Conservation (phyloP, 2,329 filamentous ascomycete species). For the Colletotrichum liriopes region DNA sequence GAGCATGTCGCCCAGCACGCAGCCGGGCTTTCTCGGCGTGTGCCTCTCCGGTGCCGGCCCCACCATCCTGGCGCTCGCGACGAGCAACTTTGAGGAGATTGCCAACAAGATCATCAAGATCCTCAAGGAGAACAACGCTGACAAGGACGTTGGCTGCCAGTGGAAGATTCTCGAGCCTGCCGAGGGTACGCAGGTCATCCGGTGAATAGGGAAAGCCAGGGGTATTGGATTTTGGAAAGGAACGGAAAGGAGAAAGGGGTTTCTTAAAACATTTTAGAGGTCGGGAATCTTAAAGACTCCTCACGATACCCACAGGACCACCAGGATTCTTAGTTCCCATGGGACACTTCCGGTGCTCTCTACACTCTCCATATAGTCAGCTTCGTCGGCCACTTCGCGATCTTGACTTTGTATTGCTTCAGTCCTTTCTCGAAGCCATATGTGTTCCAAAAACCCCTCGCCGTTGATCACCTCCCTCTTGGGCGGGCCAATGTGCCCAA, state of each 20-base stretch:
- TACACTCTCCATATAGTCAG: neutral
- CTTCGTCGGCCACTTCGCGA: neutral
- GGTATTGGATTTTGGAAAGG: neutral
- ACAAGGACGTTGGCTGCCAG: slow-evolving; percentile 81
- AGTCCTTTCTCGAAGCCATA: slow-evolving; percentile 26
- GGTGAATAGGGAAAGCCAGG: neutral
- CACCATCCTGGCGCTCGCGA: slow-evolving; percentile 94
- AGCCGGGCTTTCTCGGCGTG: slow-evolving; percentile 91
- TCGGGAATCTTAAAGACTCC: slow-evolving; percentile 3
- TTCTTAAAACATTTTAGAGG: neutral
- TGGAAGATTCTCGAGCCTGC: slow-evolving; percentile 94
- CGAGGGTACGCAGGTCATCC: slow-evolving; percentile 73
- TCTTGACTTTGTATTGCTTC: slow-evolving; percentile 11
- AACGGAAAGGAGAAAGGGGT: neutral
- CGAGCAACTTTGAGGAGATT: slow-evolving; percentile 89
- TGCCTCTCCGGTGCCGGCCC: slow-evolving; percentile 96
- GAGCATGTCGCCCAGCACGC: slow-evolving; percentile 89
- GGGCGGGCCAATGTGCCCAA: slow-evolving; percentile 33
- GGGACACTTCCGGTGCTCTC: neutral
- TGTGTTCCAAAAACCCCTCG: slow-evolving; percentile 27
- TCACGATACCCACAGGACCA: slow-evolving; percentile 17
- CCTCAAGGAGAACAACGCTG: slow-evolving; percentile 73
- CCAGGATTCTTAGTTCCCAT: neutral
- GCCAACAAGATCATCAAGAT: slow-evolving; percentile 82
- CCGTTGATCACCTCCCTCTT: slow-evolving; percentile 10